Base-by-base conservation (phyloP, 306 rosid genomes). In the Amphicarpaea edgeworthii region DNA sequence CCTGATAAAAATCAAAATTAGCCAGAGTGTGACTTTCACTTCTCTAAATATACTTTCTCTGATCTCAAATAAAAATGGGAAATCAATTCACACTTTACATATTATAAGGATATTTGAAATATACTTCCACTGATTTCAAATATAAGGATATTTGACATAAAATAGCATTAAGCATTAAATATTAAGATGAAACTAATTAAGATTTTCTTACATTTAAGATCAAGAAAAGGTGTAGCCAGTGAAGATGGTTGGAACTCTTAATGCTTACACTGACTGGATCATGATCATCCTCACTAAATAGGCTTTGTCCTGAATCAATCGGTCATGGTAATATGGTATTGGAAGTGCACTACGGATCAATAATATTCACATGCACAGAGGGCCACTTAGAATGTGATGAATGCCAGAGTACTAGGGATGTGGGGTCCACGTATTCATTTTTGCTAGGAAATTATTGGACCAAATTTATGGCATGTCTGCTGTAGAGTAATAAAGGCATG, bases 401-500 rank as follows among this genome's bases (percentile, higher is more conserved):
- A 7, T 64, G 82, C 64, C 79, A 75, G 79, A n/a, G 73, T 5
- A 30, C 34, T 4, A 59, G 50, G 76, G 79, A 77, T 42, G 38
- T 34, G 40, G 40, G 64, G 40, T 14, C 83, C 81, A 60, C 69
- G 4, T 28, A 53, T 79, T 54, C 65, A 66, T 50, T 34, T 60
- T 68, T 73, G 40, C 49, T 51, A 3, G 14, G 20, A 72, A 61
- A 73, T n/a, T 10, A 78, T 64, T 78, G 86, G 74, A 20, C 75
- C 59, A 53, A 70, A 68, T 57, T 74, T 41, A 78, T 60, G 45
- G 60, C 42, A 55, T 70, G 76, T 83, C 57, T 60, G 17, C n/a
- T n/a, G 28, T 47, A 64, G 37, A 62, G 45, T 38, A 46, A 38
- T 38, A 46, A 38, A 74, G 38, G 37, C 57, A 49, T 53, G 72